These are phyloP conservation scores for Trametes polyzona DNA, from an alignment of 1,284 basidiomycete genomes.

Conservation along the genomic window DNA sequence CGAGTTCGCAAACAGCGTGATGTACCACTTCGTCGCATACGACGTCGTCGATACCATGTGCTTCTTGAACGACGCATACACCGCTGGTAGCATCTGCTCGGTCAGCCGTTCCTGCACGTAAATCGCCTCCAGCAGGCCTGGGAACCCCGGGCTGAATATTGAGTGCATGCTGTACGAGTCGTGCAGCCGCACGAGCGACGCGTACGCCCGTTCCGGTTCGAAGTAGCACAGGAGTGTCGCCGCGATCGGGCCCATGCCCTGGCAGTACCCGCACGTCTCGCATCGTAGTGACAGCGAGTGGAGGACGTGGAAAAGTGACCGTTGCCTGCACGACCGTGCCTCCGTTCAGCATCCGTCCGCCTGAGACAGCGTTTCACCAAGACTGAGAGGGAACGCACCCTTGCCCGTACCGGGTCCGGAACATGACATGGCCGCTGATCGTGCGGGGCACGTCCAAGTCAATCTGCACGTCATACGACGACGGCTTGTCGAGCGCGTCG, in stretches of 20 bases:
- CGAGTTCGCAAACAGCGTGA: slow-evolving; percentile 93
- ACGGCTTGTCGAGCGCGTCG: slow-evolving; percentile 75
- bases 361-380: slow-evolving; percentile 1
- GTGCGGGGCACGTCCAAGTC: slow-evolving; percentile 98
- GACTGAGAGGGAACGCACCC: slow-evolving; percentile 74
- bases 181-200: slow-evolving; percentile 83
- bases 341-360: slow-evolving; percentile 9
- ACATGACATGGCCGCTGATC: slow-evolving; percentile 93
- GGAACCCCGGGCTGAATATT: slow-evolving; percentile 94
- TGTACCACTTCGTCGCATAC: slow-evolving; percentile 99
- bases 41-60: slow-evolving; percentile 91
- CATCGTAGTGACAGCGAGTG: slow-evolving; percentile 91
- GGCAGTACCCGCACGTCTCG: slow-evolving; percentile 92
- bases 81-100: slow-evolving; percentile 83
- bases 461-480: slow-evolving; percentile 94
- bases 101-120: slow-evolving; percentile 92
- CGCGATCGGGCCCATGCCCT: slow-evolving; percentile 98
- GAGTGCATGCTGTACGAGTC: slow-evolving; percentile 88
- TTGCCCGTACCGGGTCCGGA: slow-evolving; percentile 93
- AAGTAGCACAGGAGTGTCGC: slow-evolving; percentile 95
- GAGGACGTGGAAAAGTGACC: slow-evolving; percentile 92
- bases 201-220: slow-evolving; percentile 86
- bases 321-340: slow-evolving; percentile 63
- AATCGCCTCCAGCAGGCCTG: slow-evolving; percentile 92
- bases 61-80: slow-evolving; percentile 84